Evolutionary conservation across 169 alveolate genomes (phyloP), one percentile per base, ranked within the genome.

Genomic region (Plasmodium adleri): DNA sequence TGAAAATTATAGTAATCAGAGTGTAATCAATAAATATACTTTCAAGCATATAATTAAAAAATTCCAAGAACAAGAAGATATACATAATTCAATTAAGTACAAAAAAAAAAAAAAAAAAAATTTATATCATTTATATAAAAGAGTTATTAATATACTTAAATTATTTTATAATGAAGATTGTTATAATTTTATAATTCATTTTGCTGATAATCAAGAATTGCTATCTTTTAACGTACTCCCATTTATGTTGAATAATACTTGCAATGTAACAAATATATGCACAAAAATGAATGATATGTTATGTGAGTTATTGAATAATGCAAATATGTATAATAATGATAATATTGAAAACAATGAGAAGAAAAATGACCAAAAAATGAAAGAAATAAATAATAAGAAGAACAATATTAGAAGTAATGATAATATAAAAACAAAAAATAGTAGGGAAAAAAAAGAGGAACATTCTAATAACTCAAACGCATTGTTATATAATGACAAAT

Each of bases 191-290:
- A 50, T 83, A 45, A 83, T 83, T 7, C 60, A 83, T 68, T n/a
- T 52, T 15, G 32, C 74, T 17, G 60, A 49, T 56, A 58, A 54
- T 7, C 68, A 83, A 6, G 47, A 68, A 68, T 10, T 83, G 7
- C 22, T 83, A 43, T 83, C 68, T 58, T 83, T 83, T 62, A 68
- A 68, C 59, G 39, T 83, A n/a, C 13, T 58, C 24, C 91, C 91
- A 7, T 83, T 74, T 15, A 56, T 68, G 32, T 32, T 83, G 45
- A 67, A 8, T 24, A 83, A 83, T 15, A 13, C 32, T 39, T 39
- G 22, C n/a, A 83, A 83, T 67, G 75, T 83, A 50, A 83, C 91
- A 83, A 83, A 83, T 67, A 83, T 83, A 12, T 83, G 91, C 43
- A 62, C 83, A 45, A 83, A 83, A 68, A 68, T 83, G 2, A 50